These are phyloP conservation scores for Leccinum subgranulosum DNA, from an alignment of 768 basidiomycete genomes.

Conservation along the genomic window DNA sequence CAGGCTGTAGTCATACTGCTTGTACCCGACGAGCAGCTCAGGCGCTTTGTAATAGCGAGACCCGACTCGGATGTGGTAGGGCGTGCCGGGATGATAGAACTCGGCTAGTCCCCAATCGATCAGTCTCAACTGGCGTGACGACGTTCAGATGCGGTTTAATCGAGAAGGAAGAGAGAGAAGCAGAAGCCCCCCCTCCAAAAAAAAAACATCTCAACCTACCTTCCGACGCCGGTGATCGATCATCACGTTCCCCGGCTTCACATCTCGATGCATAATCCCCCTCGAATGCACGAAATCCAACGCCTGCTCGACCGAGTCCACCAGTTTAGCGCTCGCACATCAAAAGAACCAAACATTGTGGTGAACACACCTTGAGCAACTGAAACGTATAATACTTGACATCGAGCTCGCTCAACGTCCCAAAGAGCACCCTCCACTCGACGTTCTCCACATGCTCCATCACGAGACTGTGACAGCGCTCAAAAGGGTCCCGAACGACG, in stretches of 20 bases:
- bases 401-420: conserved; percentile 58
- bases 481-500: conserved; percentile 63
- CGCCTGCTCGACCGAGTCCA: conserved; percentile 33
- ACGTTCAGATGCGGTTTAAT: not conserved
- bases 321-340: not conserved
- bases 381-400: conserved; percentile 68
- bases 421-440: conserved; percentile 62
- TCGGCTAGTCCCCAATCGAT: conserved; percentile 80
- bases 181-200: not conserved
- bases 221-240: conserved; percentile 61
- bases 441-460: conserved; percentile 68
- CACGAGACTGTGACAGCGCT: conserved; percentile 60
- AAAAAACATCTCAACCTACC: conserved; percentile 34
- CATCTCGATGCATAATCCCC: conserved; percentile 71
- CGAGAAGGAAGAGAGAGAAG: not conserved
- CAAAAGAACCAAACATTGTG: not conserved
- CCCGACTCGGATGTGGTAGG: conserved; percentile 72
- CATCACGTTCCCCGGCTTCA: conserved; percentile 73
- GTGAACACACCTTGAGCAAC: conserved; percentile 45
- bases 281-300: conserved; percentile 70
- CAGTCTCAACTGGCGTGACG: conserved; percentile 41
- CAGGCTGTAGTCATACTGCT: conserved; percentile 67
- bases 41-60: conserved; percentile 74
- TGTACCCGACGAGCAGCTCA: conserved; percentile 68
- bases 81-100: conserved; percentile 68